Base-by-base conservation (phyloP, 768 basidiomycete genomes). In the Lactifluus piperatus region DNA sequence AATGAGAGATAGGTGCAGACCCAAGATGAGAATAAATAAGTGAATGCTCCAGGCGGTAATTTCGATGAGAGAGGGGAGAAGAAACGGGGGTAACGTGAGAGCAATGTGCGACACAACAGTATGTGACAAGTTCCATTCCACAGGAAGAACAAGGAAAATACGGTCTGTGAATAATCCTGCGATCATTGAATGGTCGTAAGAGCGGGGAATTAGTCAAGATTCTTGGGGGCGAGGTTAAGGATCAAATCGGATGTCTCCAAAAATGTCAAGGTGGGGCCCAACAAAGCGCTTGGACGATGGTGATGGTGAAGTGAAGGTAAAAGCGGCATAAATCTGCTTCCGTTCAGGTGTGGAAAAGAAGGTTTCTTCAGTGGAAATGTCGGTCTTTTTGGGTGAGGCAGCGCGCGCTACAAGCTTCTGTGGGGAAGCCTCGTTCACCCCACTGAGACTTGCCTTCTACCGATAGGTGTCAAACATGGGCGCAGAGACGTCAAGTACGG, bases 241-340 rank as follows among this genome's bases (percentile, higher is more conserved):
- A 44, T 64, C 58, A 52, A 65, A 65, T 53, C 55, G 51, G 51
- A 65, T 63, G 56, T 65, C 63, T 26, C 62, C 58, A 53, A 65
- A 65, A n/a, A 62, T 24, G 44, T 65, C 63, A 50, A 65, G 64
- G 7, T 65, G 61, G 24, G 67, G 51, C 14, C 67, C 53, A 2
- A 64, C 77, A 71, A 78, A 79, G 56, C 82, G 82, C 57, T 79
- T 73, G 53, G 79, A 77, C 1, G 81, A 75, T 10, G 81, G 82
- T 1, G 85, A 85, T 7, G 88, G 88, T 1, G 86, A 84, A 16
- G 83, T 79, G 73, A 91, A 91, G 3, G 88, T 90, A 68, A 91
- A 91, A 4, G 86, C 78, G 22, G 85, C 77, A 68, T 86, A 88
- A 60, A 84, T 83, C 60, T 76, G 78, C 67, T 83, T 82, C 66